A percentile compares a stretch with the other conserved stretches of the same genome.
Conservation (phyloP, 345 rosid genomes). For the Heritiera fomes region DNA sequence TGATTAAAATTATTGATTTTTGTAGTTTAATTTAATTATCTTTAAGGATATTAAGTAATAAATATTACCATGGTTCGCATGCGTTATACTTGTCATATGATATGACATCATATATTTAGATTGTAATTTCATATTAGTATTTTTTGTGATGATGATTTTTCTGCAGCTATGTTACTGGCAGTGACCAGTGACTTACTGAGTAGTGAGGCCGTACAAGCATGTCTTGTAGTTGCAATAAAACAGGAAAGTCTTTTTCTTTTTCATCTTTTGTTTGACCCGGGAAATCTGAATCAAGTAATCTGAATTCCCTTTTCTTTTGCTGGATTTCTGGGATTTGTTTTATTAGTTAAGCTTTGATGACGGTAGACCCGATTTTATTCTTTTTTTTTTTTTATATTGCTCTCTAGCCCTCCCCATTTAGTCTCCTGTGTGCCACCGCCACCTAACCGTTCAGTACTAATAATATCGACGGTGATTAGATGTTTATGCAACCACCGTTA, state of each 20-base stretch:
- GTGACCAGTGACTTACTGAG: not conserved
- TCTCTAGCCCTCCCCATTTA: not conserved
- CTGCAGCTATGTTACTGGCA: not conserved
- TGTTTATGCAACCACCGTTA: not conserved
- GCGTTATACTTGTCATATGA: too few relatives aligned
- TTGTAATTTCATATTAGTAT: too few relatives aligned
- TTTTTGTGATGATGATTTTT: too few relatives aligned
- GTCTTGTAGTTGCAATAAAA: not conserved
- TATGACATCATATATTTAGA: too few relatives aligned
- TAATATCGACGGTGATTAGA: not conserved
- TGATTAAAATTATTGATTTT: too few relatives aligned
- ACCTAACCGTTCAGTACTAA: not conserved
- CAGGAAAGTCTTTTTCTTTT: conserved; percentile 3
- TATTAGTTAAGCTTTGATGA: not conserved
- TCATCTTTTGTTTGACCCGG: not conserved
- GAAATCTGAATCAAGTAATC: conserved; percentile 15
- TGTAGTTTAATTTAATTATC: too few relatives aligned
- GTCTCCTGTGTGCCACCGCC: not conserved
- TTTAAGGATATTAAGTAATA: too few relatives aligned
- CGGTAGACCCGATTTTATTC: conserved; percentile 15
- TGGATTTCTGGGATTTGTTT: conserved; percentile 30
- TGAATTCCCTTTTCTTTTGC: conserved; percentile 22
- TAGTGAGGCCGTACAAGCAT: not conserved
- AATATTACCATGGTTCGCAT: too few relatives aligned
- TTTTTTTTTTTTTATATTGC: not conserved